These are phyloP conservation scores for Lachancea thermotolerans DNA, from an alignment of 805 yeast species.

Conservation along the genomic window DNA sequence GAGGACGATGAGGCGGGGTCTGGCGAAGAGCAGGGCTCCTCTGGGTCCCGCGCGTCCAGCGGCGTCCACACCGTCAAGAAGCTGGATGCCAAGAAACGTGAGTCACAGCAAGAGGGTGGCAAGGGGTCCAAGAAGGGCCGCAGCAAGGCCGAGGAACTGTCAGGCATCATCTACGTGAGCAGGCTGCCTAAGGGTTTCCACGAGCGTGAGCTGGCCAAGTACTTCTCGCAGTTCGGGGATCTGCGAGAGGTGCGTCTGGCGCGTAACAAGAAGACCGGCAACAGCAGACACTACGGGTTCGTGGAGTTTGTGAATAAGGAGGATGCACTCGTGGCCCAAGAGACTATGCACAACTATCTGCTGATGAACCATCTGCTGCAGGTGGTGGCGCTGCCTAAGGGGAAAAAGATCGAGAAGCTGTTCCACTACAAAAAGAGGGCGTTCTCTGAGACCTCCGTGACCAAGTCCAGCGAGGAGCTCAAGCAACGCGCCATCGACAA, in stretches of 20 bases:
- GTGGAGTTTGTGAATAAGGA: slow-evolving; percentile 69
- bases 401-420: slow-evolving; percentile 39
- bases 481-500: slow-evolving; percentile 29
- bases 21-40: slow-evolving; percentile 22
- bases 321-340: slow-evolving; percentile 85
- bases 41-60: slow-evolving; percentile 11
- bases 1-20: slow-evolving; percentile 18
- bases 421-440: slow-evolving; percentile 33
- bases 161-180: slow-evolving; percentile 81
- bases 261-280: slow-evolving; percentile 84
- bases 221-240: slow-evolving; percentile 87
- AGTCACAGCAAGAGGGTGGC: slow-evolving; percentile 13
- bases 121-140: slow-evolving; percentile 13
- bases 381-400: slow-evolving; percentile 45
- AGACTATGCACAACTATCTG: slow-evolving; percentile 92
- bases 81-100: slow-evolving; percentile 19
- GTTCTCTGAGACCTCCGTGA: slow-evolving; percentile 27
- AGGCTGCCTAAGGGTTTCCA: slow-evolving; percentile 90
- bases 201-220: slow-evolving; percentile 66
- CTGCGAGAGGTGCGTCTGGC: slow-evolving; percentile 73
- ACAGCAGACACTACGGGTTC: slow-evolving; percentile 86
- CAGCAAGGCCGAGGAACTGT: slow-evolving; percentile 21
- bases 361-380: slow-evolving; percentile 81
- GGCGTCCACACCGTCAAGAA: slow-evolving; percentile 25
- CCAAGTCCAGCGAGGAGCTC: slow-evolving; percentile 28